Evolutionary conservation across 768 basidiomycete species (phyloP).

Genomic region (Pleurotus eryngii): DNA sequence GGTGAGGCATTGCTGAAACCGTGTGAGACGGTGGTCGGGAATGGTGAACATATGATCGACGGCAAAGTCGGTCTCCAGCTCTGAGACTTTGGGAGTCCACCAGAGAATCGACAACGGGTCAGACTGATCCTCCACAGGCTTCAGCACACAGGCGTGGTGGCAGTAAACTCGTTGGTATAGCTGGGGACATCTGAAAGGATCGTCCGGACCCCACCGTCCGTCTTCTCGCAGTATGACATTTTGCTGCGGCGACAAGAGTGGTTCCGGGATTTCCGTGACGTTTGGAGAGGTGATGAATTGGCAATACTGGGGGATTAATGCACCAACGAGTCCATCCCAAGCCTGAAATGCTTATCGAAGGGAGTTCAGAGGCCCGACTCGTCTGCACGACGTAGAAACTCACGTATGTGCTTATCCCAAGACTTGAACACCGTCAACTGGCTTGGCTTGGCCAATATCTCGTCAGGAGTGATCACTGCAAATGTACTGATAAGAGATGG

Average conservation of each 20-base stretch:
- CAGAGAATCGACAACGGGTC: background rate
- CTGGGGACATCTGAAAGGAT: background rate
- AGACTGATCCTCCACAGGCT: background rate
- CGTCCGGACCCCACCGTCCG: background rate
- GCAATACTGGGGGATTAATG: background rate
- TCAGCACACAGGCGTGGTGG: background rate
- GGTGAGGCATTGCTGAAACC: too few relatives aligned
- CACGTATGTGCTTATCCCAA: too few relatives aligned
- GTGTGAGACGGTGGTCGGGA: too few relatives aligned
- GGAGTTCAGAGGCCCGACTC: too few relatives aligned
- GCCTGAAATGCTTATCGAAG: background rate
- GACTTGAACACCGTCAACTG: too few relatives aligned
- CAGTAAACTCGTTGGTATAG: background rate
- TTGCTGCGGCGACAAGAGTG: background rate
- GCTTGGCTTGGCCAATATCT: too few relatives aligned
- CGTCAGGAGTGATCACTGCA: too few relatives aligned
- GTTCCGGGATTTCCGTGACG: background rate
- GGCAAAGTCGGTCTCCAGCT: background rate
- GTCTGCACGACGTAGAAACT: too few relatives aligned
- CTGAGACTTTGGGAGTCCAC: background rate
- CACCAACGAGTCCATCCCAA: background rate
- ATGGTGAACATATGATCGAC: background rate
- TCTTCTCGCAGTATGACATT: background rate
- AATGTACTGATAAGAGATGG: too few relatives aligned
- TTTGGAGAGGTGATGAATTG: background rate